phyloP scores from a whole-genome alignment of 2,329 filamentous ascomycete species.

The Colletotrichum destructivum region DNA sequence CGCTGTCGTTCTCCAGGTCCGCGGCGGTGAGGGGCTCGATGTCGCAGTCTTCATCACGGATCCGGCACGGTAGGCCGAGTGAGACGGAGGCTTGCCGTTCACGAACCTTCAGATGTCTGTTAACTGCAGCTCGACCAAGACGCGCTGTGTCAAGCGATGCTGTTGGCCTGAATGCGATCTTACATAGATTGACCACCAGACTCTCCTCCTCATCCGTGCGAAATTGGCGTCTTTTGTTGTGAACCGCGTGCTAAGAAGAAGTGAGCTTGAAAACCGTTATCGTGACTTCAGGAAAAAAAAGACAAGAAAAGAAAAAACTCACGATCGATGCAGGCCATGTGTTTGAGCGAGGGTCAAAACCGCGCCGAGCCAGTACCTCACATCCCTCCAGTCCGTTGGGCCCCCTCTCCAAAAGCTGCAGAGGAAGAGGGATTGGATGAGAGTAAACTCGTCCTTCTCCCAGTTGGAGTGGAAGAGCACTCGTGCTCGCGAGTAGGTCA shows the following conservation, averaged over 20 bases:
- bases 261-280: not conserved
- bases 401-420: conserved; percentile 70
- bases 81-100: conserved; percentile 56
- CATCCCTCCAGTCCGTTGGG: conserved; percentile 63
- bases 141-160: not conserved
- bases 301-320: conserved; percentile 19
- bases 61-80: conserved; percentile 54
- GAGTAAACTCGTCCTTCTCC: conserved; percentile 64
- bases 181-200: conserved; percentile 69
- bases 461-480: conserved; percentile 68
- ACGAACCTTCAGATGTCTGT: conserved; percentile 48
- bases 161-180: not conserved
- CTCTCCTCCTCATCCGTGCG: conserved; percentile 59
- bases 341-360: conserved; percentile 68
- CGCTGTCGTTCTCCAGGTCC: conserved; percentile 52
- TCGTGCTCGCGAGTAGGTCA: conserved; percentile 64
- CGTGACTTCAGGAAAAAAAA: accelerated
- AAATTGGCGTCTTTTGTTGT: conserved; percentile 34
- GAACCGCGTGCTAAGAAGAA: conserved; percentile 9
- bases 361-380: conserved; percentile 64
- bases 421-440: conserved; percentile 67
- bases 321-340: conserved; percentile 58
- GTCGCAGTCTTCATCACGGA: conserved; percentile 57
- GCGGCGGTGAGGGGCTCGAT: conserved; percentile 51
- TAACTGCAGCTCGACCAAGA: not conserved